Evolutionary conservation across 192 early-diverging fungal genomes (phyloP).

Genomic region (Blastocladiella britannica): DNA sequence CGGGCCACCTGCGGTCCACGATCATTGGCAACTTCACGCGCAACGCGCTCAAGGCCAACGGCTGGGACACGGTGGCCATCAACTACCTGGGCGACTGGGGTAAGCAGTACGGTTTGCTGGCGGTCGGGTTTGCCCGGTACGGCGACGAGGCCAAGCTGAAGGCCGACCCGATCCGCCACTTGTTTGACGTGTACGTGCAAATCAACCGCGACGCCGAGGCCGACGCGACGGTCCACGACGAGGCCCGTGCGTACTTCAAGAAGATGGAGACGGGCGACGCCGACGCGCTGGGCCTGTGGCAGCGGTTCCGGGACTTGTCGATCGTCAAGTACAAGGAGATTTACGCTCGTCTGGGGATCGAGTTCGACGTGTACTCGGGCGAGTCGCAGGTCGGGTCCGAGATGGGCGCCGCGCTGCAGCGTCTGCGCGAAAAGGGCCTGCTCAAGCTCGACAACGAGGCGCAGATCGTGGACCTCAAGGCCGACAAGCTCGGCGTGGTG

Average conservation of each 20-base stretch:
- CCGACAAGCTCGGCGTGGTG: constrained; percentile 60
- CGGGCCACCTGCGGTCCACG: constrained; percentile 88
- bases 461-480: constrained; percentile 59
- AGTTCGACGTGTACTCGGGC: constrained; percentile 89
- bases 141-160: constrained; percentile 59
- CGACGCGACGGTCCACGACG: constrained; percentile 47
- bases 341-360: constrained; percentile 71
- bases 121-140: constrained; percentile 63
- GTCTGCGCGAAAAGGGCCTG: constrained; percentile 51
- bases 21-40: constrained; percentile 89
- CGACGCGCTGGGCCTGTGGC: constrained; percentile 58
- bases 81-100: constrained; percentile 99
- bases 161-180: constrained; percentile 67
- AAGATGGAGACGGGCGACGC: constrained; percentile 86
- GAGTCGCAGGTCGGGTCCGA: constrained; percentile 69
- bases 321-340: constrained; percentile 82
- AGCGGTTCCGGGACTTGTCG: constrained; percentile 65
- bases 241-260: constrained; percentile 78
- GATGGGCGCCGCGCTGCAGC: constrained; percentile 42
- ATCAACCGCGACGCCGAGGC: constrained; percentile 57
- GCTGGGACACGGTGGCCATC: constrained; percentile 74
- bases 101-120: constrained; percentile 92
- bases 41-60: constrained; percentile 62
- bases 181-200: constrained; percentile 80
- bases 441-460: constrained; percentile 63